These are phyloP conservation scores for Raffaelea arxii DNA, from an alignment of 2,329 filamentous ascomycete species.

Conservation along the genomic window DNA sequence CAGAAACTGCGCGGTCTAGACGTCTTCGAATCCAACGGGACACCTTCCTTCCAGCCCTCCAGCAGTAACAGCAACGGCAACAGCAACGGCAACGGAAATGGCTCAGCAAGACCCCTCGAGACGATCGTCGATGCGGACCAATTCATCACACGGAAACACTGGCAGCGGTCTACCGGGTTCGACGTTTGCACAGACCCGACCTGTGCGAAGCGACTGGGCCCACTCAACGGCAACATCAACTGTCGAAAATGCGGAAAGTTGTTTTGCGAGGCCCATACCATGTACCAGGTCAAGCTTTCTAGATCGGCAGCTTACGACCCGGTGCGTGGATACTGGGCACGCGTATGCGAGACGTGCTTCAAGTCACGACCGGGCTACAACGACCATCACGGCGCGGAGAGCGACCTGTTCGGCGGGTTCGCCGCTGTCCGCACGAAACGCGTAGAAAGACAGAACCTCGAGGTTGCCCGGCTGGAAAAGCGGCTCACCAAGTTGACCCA, in stretches of 20 bases:
- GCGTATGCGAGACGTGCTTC: slow-evolving; percentile 98
- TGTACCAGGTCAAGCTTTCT: slow-evolving; percentile 99
- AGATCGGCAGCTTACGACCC: slow-evolving; percentile 84
- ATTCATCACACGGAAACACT: slow-evolving; percentile 77
- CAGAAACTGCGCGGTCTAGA: slow-evolving; percentile 89
- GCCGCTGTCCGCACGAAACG: slow-evolving; percentile 59
- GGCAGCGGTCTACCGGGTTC: slow-evolving; percentile 67
- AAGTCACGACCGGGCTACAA: slow-evolving; percentile 95
- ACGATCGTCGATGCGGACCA: slow-evolving; percentile 70
- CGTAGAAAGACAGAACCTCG: slow-evolving; percentile 77
- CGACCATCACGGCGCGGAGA: slow-evolving; percentile 64
- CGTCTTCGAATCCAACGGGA: slow-evolving; percentile 87
- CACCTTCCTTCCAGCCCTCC: slow-evolving; percentile 26
- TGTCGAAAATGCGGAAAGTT: slow-evolving; percentile 86
- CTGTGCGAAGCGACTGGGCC: slow-evolving; percentile 71
- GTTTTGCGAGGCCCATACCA: slow-evolving; percentile 96
- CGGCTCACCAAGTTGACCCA: slow-evolving; percentile 83
- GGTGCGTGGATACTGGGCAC: slow-evolving; percentile 80
- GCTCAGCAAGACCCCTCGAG: slow-evolving; percentile 28
- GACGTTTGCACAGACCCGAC: slow-evolving; percentile 81
- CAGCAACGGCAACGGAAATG: too few species aligned
- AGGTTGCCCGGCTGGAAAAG: slow-evolving; percentile 85
- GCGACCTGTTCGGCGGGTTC: slow-evolving; percentile 67
- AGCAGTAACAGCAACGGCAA: slow-evolving; percentile 19
- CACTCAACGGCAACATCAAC: slow-evolving; percentile 77